phyloP scores from a whole-genome alignment of 495 filamentous ascomycete genomes.

The Xylaria scruposa region DNA sequence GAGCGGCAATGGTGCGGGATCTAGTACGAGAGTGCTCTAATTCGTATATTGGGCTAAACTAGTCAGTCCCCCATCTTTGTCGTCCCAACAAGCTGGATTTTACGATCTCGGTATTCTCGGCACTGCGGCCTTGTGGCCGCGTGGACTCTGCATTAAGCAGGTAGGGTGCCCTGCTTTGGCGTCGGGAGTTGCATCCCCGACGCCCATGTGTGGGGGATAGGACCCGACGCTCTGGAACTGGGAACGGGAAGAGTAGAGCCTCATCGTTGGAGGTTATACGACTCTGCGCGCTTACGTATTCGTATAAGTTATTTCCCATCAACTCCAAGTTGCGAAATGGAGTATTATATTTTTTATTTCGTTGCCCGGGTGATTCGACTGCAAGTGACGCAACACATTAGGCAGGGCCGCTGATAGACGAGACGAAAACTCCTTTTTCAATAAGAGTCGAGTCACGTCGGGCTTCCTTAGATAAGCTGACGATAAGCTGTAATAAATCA shows the following conservation, averaged over 20 bases:
- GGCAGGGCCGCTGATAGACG: not conserved
- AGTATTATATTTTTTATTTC: not conserved
- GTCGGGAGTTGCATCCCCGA: not conserved
- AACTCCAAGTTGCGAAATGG: not conserved
- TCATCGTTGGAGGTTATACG: not conserved
- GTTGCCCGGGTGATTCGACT: not conserved
- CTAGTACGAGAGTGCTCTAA: not conserved
- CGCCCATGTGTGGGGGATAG: not conserved
- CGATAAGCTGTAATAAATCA: not conserved
- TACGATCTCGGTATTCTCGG: slow-evolving; percentile 3
- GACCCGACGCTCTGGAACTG: slow-evolving; percentile 7
- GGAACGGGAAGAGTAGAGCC: not conserved
- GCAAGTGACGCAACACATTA: not conserved
- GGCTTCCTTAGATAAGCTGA: not conserved
- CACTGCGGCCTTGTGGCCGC: not conserved
- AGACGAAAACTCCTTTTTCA: not conserved
- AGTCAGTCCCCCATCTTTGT: not conserved
- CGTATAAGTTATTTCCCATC: not conserved
- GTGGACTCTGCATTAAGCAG: slow-evolving; percentile 6
- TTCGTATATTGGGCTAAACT: not conserved
- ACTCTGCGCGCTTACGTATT: slow-evolving; percentile 14
- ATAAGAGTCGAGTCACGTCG: not conserved
- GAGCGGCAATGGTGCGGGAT: not conserved
- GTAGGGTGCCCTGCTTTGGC: not conserved
- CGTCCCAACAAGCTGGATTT: not conserved